phyloP scores from a whole-genome alignment of 2,329 filamentous ascomycete species.

The Venturia carpophila region DNA sequence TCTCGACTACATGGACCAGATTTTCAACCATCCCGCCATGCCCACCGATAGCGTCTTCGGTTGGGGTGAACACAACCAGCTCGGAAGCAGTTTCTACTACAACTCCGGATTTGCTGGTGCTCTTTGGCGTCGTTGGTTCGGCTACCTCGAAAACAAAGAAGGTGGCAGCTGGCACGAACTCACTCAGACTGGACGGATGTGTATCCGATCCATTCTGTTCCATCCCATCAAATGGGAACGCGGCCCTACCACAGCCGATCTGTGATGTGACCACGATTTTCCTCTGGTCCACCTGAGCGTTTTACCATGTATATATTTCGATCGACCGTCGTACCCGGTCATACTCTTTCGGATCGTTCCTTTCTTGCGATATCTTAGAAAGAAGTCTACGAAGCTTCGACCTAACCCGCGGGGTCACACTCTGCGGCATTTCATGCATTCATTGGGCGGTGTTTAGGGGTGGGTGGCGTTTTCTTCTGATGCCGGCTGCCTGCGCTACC shows the following conservation, averaged over 20 bases:
- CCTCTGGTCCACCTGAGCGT: background rate
- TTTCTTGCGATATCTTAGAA: constrained; percentile 15
- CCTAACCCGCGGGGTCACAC: background rate
- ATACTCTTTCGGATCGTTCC: background rate
- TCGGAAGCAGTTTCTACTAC: constrained; percentile 45
- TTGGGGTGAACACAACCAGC: constrained; percentile 45
- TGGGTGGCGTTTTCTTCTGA: background rate
- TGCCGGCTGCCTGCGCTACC: background rate
- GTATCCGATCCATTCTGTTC: constrained; percentile 38
- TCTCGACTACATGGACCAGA: constrained; percentile 38
- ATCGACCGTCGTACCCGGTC: background rate
- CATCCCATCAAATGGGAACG: constrained; percentile 43
- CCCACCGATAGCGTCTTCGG: constrained; percentile 41
- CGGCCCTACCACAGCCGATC: constrained; percentile 14
- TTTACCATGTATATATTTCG: constrained; percentile 6
- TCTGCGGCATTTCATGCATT: constrained; percentile 8
- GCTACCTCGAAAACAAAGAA: constrained; percentile 38
- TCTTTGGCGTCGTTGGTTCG: constrained; percentile 44
- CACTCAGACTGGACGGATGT: constrained; percentile 38
- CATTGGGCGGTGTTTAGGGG: background rate
- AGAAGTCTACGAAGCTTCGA: constrained; percentile 5
- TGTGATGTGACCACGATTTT: background rate
- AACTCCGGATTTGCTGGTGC: constrained; percentile 41
- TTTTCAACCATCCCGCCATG: constrained; percentile 42
- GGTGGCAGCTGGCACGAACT: constrained; percentile 30